These are phyloP conservation scores for Ophiostoma pallidulum DNA, from an alignment of 2,329 filamentous ascomycete species.

Conservation along the genomic window DNA sequence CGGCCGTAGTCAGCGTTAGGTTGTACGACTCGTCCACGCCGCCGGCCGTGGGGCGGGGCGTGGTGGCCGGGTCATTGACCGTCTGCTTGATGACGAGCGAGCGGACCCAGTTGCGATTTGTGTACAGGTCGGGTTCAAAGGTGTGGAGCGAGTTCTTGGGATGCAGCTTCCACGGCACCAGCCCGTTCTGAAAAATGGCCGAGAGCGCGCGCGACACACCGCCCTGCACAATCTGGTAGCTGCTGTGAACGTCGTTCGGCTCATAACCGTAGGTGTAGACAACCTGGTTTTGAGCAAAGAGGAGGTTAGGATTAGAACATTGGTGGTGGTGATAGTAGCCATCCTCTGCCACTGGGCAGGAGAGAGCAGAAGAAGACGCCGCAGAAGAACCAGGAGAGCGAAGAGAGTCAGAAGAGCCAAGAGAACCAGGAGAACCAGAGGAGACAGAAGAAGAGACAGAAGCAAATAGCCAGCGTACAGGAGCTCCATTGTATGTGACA, in stretches of 20 bases:
- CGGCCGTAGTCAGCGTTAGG: conserved; percentile 48
- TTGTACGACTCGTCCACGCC: conserved; percentile 69
- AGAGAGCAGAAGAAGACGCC: not conserved
- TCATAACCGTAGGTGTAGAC: conserved; percentile 37
- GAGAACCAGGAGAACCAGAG: conserved; percentile 25
- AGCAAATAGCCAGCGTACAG: conserved; percentile 40
- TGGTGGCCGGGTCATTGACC: conserved; percentile 38
- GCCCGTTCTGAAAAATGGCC: conserved; percentile 56
- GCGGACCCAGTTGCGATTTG: conserved; percentile 41
- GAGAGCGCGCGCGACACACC: conserved; percentile 50
- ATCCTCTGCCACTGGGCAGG: conserved; percentile 10
- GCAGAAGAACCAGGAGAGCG: conserved; percentile 19
- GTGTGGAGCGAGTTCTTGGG: conserved; percentile 45
- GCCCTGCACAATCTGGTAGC: conserved; percentile 44
- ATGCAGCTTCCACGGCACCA: conserved; percentile 72
- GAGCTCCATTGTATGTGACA: conserved; percentile 49
- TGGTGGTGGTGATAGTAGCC: not conserved
- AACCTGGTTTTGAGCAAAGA: conserved; percentile 30
- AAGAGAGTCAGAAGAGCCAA: conserved; percentile 42
- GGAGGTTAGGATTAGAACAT: conserved; percentile 8
- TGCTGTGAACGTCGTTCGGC: conserved; percentile 32
- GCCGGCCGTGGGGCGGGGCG: conserved; percentile 46
- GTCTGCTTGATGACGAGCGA: conserved; percentile 56
- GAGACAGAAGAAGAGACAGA: conserved; percentile 43
- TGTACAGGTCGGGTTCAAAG: conserved; percentile 50